Percentiles rank a stretch among this genome's conserved stretches.
phyloP scores from a whole-genome alignment of 352 stramenopile genomes.

The Blastocystis sp. region DNA sequence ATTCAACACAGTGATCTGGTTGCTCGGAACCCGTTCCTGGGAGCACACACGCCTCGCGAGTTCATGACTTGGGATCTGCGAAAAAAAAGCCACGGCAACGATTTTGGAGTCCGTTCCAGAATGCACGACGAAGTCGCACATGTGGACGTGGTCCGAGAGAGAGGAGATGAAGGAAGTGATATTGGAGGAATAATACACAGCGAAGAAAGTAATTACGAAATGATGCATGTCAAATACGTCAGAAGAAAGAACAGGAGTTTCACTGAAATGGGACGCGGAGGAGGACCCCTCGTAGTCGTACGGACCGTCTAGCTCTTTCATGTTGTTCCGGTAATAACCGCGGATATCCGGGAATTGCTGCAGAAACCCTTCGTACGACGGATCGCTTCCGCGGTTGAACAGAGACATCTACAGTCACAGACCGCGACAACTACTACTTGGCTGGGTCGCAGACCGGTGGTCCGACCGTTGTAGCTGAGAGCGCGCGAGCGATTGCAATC shows the following conservation, averaged over 20 bases:
- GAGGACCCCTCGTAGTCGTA: not conserved
- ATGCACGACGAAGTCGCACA: slow-evolving; percentile 30
- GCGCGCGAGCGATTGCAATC: not conserved
- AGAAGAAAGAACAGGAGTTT: not conserved
- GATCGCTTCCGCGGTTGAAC: not conserved
- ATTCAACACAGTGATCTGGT: slow-evolving; percentile 3
- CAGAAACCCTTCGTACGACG: not conserved
- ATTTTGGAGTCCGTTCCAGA: not conserved
- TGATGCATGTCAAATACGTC: not conserved
- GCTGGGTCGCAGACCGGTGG: not conserved
- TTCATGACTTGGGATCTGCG: not conserved
- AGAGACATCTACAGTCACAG: not conserved
- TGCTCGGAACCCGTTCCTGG: not conserved
- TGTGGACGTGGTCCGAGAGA: not conserved
- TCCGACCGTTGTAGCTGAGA: not conserved
- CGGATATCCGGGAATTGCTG: not conserved
- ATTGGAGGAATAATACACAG: not conserved
- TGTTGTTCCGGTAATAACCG: not conserved
- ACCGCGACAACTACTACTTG: not conserved
- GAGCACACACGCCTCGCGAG: not conserved
- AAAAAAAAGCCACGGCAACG: not conserved
- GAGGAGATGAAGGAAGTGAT: not conserved
- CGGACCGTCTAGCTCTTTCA: not conserved
- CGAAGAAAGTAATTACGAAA: slow-evolving; percentile 29
- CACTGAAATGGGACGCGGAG: not conserved